phyloP scores from a whole-genome alignment of 2,329 filamentous ascomycete species.

The Xylaria sp. region DNA sequence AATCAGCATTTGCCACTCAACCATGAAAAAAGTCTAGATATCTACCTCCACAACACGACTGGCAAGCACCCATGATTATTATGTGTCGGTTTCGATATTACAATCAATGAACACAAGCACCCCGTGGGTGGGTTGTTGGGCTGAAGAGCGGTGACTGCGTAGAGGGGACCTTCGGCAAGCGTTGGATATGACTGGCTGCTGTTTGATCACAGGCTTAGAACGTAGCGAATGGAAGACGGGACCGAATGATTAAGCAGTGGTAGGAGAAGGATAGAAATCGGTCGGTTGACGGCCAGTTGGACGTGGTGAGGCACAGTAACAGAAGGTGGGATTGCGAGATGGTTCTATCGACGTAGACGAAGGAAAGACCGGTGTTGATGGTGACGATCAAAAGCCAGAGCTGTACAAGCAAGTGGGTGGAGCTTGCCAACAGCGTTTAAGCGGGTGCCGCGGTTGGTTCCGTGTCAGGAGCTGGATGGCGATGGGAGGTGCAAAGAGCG shows the following conservation, averaged over 20 bases:
- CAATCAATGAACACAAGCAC: constrained; percentile 22
- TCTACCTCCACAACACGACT: constrained; percentile 53
- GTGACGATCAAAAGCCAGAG: constrained; percentile 24
- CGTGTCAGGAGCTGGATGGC: constrained; percentile 19
- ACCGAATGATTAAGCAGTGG: constrained; percentile 4
- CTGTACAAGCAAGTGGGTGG: constrained; percentile 27
- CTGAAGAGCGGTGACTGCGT: neutral
- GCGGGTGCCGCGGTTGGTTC: constrained; percentile 36
- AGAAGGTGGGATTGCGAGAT: constrained; percentile 13
- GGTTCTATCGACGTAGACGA: constrained; percentile 18
- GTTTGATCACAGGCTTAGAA: constrained; percentile 4
- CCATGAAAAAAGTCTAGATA: constrained; percentile 17
- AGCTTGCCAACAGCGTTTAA: constrained; percentile 30
- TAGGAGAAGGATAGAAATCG: constrained; percentile 22
- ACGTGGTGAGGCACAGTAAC: constrained; percentile 12
- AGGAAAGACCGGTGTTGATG: constrained; percentile 25
- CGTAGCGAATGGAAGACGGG: constrained; percentile 19
- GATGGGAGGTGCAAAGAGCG: constrained; percentile 11
- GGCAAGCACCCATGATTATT: constrained; percentile 50
- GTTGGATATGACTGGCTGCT: constrained; percentile 17
- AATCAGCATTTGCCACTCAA: constrained; percentile 46
- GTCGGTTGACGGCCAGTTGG: constrained; percentile 22
- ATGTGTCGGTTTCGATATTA: constrained; percentile 33
- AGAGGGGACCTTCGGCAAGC: constrained; percentile 10
- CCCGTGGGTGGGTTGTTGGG: constrained; percentile 3